Base-by-base conservation (phyloP, 1,139 yeast species). In the Taphrina confusa region DNA sequence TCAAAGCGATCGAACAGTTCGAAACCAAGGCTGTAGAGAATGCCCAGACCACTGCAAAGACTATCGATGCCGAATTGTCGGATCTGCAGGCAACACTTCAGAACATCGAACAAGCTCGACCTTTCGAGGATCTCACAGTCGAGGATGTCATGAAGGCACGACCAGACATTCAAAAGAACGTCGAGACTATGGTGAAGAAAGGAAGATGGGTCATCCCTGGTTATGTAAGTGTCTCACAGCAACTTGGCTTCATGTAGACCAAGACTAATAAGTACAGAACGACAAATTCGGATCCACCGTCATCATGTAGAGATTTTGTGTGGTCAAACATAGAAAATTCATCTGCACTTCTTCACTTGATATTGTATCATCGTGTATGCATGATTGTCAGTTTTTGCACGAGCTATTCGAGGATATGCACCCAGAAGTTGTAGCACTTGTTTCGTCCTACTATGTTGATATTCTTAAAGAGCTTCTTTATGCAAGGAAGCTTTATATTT, bases 181-280 rank as follows among this genome's bases (percentile, higher is more conserved):
- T 91, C 69, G 82, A 80, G 72, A 89, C 89, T 78, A 86, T 92
- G 94, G 91, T 92, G 71, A 84, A 86, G 83, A 86, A 90, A 82
- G 96, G 96, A 77, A 87, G 88, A 80, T 91, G 96, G 95, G 90
- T 88, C 72, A 95, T 91, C 69, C 97, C 98, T 70, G 96, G 96
- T 70, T 92, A 92, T 84, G 52, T 47, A 33, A 33, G 52, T 33
- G 14, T 2, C n/a, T 9, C 23, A n/a, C 12, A 16, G 20, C 34
- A 16, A 18, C 4, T 4, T 18, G 5, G 50, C 50, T 14, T 1
- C 11, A 28, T 14, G 34, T 11, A 5, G 3, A 11, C 9, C 23
- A n/a, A 16, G 14, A 28, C 50, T 30, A 16, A 27, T 25, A 11
- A 45, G 14, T 27, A n/a, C 16, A 47, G 52, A 44, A 54, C 44